Conservation (phyloP, 768 basidiomycete species). For the Porphyrellus cyaneotinctus region DNA sequence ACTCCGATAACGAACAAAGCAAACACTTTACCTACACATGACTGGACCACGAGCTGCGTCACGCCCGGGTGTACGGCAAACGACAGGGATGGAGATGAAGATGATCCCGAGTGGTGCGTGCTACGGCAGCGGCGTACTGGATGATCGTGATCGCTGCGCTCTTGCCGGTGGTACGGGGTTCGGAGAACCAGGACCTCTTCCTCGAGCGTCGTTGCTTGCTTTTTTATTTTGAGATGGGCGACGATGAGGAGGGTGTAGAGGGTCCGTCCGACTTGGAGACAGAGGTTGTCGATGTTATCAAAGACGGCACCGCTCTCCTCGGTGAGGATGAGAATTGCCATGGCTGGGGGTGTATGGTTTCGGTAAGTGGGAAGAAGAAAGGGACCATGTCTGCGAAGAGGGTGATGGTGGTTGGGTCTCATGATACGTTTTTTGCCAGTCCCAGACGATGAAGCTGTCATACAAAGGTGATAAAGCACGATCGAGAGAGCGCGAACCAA, state of each 20-base stretch:
- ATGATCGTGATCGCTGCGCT: constrained; percentile 30
- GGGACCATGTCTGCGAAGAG: constrained; percentile 5
- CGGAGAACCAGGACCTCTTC: neutral
- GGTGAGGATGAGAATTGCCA: constrained; percentile 12
- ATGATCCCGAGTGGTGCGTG: constrained; percentile 25
- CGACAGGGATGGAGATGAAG: constrained; percentile 31
- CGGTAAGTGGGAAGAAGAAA: neutral
- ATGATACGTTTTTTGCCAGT: constrained; percentile 8
- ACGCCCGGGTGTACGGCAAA: constrained; percentile 22
- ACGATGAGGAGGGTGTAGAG: constrained; percentile 30
- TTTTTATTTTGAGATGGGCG: constrained; percentile 20
- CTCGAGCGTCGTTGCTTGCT: constrained; percentile 12
- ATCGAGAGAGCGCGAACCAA: constrained; percentile 10
- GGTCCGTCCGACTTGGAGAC: constrained; percentile 28
- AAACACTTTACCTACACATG: constrained; percentile 26
- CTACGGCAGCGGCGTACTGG: constrained; percentile 32
- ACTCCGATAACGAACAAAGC: neutral
- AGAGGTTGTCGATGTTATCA: constrained; percentile 21
- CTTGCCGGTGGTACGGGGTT: constrained; percentile 24
- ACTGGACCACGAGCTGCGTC: constrained; percentile 32
- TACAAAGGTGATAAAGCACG: neutral
- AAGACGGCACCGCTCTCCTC: constrained; percentile 9
- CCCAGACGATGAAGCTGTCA: constrained; percentile 13
- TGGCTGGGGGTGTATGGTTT: neutral
- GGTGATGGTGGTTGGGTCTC: constrained; percentile 11